Base-by-base conservation (phyloP, 352 stramenopile genomes). In the Phytophthora europaea region DNA sequence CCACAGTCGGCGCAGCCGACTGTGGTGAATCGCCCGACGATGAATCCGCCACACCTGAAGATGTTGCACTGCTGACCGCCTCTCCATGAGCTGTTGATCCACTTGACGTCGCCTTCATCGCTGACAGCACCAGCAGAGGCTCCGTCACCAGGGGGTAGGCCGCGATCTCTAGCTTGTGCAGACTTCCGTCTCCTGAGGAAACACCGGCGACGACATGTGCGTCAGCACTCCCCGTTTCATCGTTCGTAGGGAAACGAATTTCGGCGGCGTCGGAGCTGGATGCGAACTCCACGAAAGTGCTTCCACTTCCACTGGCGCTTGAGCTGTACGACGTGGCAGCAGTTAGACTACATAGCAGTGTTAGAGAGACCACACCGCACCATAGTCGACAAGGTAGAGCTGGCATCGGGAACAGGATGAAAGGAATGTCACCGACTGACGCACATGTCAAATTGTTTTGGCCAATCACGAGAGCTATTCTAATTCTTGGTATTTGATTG, bases 221-320 rank as follows among this genome's bases (percentile, higher is more conserved):
- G 26, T 13, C 45, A 28, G 8, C n/a, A 34, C 50, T 56, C 12
- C 50, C 23, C 3, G 23, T 34, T 33, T 3, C 50, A 31, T 12
- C 16, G 8, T 34, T 7, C 6, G 50, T 55, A 13, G 65, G 65
- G 50, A 72, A 72, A 36, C 36, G 67, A 64, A 73, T 69, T 28
- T 61, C 38, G n/a, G 58, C 52, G 6, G 31, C 4, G 31, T 59
- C 20, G 22, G 48, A n/a, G 16, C 31, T 52, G 23, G n/a, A 64
- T 16, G 36, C 38, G 22, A 70, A 55, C 18, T 60, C 52, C 28
- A 74, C 52, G 20, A 20, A 43, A 53, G 23, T 52, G 38, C 60
- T n/a, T 38, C 38, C 26, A 48, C 56, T 64, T 28, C 51, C 23
- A 26, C 51, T 69, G 13, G 15, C 22, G 13, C 59, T 69, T 6